Percentiles rank a stretch among this genome's conserved stretches.
Evolutionary conservation across 1,284 basidiomycete genomes (phyloP).

Genomic region (Leccinum fallax): DNA sequence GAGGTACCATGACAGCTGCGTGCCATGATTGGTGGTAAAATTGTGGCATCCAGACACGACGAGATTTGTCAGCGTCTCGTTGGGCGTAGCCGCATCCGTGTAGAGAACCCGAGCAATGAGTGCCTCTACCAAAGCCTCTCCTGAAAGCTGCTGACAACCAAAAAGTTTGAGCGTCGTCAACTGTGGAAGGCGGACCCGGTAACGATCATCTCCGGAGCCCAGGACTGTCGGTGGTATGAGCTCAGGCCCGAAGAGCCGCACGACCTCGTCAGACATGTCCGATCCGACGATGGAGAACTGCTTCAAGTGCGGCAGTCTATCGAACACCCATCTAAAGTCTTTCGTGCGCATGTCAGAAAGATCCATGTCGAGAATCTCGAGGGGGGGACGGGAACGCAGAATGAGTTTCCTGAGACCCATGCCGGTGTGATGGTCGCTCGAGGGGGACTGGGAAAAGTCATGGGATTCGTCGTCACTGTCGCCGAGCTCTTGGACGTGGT

Average conservation of each 20-base stretch:
- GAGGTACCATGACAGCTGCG: conserved; percentile 31
- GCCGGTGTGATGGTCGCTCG: conserved; percentile 73
- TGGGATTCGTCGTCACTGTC: conserved; percentile 71
- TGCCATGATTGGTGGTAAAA: conserved; percentile 23
- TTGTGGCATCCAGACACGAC: conserved; percentile 29
- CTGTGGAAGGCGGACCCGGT: conserved; percentile 51
- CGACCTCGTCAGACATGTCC: conserved; percentile 75
- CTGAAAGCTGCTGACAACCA: conserved; percentile 64
- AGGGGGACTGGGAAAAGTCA: conserved; percentile 74
- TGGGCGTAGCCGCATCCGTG: conserved; percentile 42
- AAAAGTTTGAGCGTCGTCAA: conserved; percentile 53
- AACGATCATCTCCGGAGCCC: conserved; percentile 12
- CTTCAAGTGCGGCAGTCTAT: conserved; percentile 50
- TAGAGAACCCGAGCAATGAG: conserved; percentile 50
- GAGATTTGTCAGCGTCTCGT: conserved; percentile 31
- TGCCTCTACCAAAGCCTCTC: conserved; percentile 55
- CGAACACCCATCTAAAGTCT: conserved; percentile 70
- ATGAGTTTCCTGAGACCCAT: conserved; percentile 74
- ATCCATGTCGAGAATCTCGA: conserved; percentile 71
- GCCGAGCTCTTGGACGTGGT: conserved; percentile 49
- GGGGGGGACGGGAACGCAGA: conserved; percentile 55
- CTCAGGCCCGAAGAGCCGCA: conserved; percentile 54
- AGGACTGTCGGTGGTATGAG: conserved; percentile 1
- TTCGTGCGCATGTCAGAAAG: conserved; percentile 79
- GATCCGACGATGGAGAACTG: conserved; percentile 73